Evolutionary conservation across 2,329 filamentous ascomycete species (phyloP), one percentile per base, ranked within the genome.

Genomic region (Aspergillus spinulosporus): DNA sequence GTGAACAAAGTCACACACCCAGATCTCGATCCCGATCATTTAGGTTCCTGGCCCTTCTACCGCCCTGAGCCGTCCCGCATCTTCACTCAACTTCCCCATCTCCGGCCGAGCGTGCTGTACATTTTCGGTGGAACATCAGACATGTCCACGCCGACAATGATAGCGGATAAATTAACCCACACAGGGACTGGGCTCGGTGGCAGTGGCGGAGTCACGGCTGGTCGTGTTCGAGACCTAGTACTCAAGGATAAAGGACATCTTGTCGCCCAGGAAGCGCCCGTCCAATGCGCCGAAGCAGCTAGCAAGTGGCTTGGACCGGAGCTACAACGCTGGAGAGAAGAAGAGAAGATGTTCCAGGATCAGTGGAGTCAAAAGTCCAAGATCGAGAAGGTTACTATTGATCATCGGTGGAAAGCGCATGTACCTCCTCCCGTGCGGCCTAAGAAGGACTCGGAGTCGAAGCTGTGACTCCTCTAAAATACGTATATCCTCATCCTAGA

Each of bases 21-120:
- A 5, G 83, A 84, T 45, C 74, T 79, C 3, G 67, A 75, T 54
- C 65, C 69, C 11, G 28, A 64, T 21, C 61, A 66, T 28, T 59
- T 60, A 3, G 64, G 66, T 39, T 65, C 62, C 1, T 72, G 66
- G 56, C 74, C 75, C 2, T 80, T 79, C 63, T 79, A 80, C 65
- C 72, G 76, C 3, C 68, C 74, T 11, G 77, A 80, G 64, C 67
- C 68, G 12, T 63, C 62, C 2, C 66, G 64, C 2, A 71, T 75
- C 49, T 78, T 76, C 60, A 53, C 64, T 0, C 70, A 72, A 34
- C 69, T 78, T 8, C 76, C 71, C n/a, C 69, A 72, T 56, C 69
- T 78, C n/a, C 71, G 78, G 12, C 78, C 77, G 5, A 76, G 71
- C 52, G 74, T 74, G 12, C 63, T 78, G n/a, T 80, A 77, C 58